These are phyloP conservation scores for Colletotrichum cuscutae DNA, from an alignment of 2,329 filamentous ascomycete species.

Conservation along the genomic window DNA sequence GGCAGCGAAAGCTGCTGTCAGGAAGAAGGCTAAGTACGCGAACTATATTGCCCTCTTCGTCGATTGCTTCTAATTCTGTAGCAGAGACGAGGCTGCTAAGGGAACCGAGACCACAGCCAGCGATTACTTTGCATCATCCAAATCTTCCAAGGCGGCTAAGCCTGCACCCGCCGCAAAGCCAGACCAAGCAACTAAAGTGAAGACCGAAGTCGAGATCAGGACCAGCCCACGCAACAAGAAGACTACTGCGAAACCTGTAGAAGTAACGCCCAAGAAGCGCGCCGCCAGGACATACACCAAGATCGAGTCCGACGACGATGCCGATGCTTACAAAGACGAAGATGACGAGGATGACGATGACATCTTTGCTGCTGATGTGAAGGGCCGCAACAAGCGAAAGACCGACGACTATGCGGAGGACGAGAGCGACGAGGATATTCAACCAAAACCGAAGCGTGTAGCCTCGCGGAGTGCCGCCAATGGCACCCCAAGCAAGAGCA, in stretches of 20 bases:
- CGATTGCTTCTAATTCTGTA: slow-evolving; percentile 22
- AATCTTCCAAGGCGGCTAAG: slow-evolving; percentile 51
- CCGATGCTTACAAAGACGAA: slow-evolving; percentile 71
- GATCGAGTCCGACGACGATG: slow-evolving; percentile 58
- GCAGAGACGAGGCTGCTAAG: slow-evolving; percentile 53
- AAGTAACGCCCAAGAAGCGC: slow-evolving; percentile 52
- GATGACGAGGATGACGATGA: slow-evolving; percentile 80
- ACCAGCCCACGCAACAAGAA: slow-evolving; percentile 63
- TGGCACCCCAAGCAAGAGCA: slow-evolving; percentile 39
- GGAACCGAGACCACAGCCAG: slow-evolving; percentile 65
- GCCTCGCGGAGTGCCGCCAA: slow-evolving; percentile 49
- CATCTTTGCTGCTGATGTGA: slow-evolving; percentile 81
- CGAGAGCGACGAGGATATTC: slow-evolving; percentile 76
- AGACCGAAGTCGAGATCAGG: slow-evolving; percentile 58
- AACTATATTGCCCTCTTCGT: background rate
- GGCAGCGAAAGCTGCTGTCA: slow-evolving; percentile 47
- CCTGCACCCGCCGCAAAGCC: slow-evolving; percentile 52
- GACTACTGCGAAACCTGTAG: slow-evolving; percentile 42
- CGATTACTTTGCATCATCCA: slow-evolving; percentile 66
- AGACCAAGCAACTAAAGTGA: slow-evolving; percentile 49
- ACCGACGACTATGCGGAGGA: slow-evolving; percentile 82
- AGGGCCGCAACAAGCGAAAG: slow-evolving; percentile 72
- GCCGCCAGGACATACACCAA: slow-evolving; percentile 53
- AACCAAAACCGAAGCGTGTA: slow-evolving; percentile 69
- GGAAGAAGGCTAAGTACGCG: slow-evolving; percentile 66